Evolutionary conservation across 441 rosid genomes (phyloP).

Genomic region (Euphorbia celastroides): DNA sequence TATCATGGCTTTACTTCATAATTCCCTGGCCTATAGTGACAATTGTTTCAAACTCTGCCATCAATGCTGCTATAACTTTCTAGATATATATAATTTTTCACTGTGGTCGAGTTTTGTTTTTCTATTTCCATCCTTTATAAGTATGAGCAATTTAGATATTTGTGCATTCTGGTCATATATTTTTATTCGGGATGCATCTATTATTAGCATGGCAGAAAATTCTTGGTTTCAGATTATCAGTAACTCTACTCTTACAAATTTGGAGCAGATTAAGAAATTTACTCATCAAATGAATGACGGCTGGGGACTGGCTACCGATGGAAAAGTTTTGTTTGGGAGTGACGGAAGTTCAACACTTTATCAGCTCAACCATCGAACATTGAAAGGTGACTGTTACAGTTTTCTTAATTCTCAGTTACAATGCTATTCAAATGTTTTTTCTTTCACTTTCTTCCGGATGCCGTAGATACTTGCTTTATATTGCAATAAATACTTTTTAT

Average conservation of each 20-base stretch:
- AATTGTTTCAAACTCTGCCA: neutral
- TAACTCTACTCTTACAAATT: conserved; percentile 2
- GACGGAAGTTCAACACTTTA: conserved; percentile 92
- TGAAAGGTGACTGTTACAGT: conserved; percentile 45
- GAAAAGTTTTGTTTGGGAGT: conserved; percentile 72
- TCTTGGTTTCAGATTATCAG: conserved; percentile 1
- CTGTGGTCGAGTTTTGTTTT: neutral
- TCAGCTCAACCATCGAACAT: conserved; percentile 60
- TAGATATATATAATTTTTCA: neutral
- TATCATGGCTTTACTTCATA: neutral
- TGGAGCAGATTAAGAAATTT: conserved; percentile 57
- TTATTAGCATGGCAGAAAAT: conserved; percentile 9
- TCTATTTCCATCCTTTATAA: neutral
- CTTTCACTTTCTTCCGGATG: neutral
- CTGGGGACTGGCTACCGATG: conserved; percentile 95
- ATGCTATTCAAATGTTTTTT: neutral
- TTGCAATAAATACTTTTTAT: conserved; percentile 8
- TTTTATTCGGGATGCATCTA: neutral
- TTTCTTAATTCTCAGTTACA: conserved; percentile 1
- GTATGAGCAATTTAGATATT: conserved; percentile 8
- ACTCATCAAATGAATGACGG: conserved; percentile 89
- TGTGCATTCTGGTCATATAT: conserved; percentile 1
- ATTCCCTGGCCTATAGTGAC: neutral
- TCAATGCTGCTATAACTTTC: neutral
- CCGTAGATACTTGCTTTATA: neutral